phyloP scores from a whole-genome alignment of 2,329 filamentous ascomycete genomes.

The Harringtonia aguacate region DNA sequence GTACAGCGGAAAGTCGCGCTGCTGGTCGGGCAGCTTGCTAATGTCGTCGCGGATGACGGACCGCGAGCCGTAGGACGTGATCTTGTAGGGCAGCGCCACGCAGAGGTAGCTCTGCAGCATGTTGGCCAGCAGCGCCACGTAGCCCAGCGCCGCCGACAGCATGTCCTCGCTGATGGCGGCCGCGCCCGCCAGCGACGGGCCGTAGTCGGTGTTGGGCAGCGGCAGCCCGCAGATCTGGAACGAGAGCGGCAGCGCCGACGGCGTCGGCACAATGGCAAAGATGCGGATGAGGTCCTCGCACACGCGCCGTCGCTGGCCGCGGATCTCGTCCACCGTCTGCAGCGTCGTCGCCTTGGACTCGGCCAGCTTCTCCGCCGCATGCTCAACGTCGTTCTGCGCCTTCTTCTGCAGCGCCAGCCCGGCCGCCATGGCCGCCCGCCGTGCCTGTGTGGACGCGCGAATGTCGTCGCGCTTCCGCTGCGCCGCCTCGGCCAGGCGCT shows the following conservation, averaged over 20 bases:
- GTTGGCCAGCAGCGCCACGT: conserved; percentile 64
- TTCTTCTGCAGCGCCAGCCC: conserved; percentile 50
- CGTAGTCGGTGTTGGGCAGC: conserved; percentile 72
- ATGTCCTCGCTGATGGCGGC: conserved; percentile 50
- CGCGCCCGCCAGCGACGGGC: conserved; percentile 26
- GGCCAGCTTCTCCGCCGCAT: conserved; percentile 48
- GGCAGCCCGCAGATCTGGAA: conserved; percentile 75
- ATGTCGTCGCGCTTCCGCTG: conserved; percentile 57
- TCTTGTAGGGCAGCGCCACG: conserved; percentile 69
- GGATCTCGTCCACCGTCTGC: conserved; percentile 54
- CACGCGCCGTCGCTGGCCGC: conserved; percentile 78
- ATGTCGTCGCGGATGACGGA: conserved; percentile 71
- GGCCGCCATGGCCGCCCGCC: conserved; percentile 55
- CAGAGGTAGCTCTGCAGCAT: conserved; percentile 74
- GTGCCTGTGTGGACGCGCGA: conserved; percentile 50
- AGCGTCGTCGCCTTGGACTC: conserved; percentile 44
- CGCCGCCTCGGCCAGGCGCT: conserved; percentile 52
- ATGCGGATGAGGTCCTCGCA: conserved; percentile 72
- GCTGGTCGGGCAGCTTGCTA: conserved; percentile 40
- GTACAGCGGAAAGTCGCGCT: conserved; percentile 73
- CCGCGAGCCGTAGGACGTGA: conserved; percentile 61
- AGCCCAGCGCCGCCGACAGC: conserved; percentile 71
- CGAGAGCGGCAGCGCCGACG: conserved; percentile 49
- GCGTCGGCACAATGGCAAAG: conserved; percentile 64
- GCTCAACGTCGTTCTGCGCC: conserved; percentile 49